Evolutionary conservation across 768 basidiomycete species (phyloP).

Genomic region (Suillus luteus): DNA sequence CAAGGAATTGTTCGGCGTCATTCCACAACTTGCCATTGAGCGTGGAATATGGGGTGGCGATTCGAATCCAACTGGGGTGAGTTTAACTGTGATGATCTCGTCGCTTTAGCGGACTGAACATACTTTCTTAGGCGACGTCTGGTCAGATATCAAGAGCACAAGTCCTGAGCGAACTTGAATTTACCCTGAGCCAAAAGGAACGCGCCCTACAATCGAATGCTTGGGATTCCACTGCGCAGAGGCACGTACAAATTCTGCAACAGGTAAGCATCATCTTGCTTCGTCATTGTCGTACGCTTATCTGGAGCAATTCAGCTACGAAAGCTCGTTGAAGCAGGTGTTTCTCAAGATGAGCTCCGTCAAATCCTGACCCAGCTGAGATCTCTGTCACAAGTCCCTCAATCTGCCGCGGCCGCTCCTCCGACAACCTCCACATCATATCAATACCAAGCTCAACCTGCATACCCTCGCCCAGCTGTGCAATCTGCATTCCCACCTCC

Average conservation of each 20-base stretch:
- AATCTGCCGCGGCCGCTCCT: conserved; percentile 36
- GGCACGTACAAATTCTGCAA: conserved; percentile 75
- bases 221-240: conserved; percentile 65
- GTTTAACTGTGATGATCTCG: conserved; percentile 23
- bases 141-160: conserved; percentile 67
- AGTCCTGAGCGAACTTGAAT: conserved; percentile 82
- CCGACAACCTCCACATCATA: conserved; percentile 26
- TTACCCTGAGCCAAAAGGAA: too few species aligned
- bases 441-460: conserved; percentile 34
- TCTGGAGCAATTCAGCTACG: conserved; percentile 50
- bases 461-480: conserved; percentile 28
- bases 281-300: conserved; percentile 14
- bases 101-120: conserved; percentile 11
- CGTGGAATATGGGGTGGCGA: conserved; percentile 76
- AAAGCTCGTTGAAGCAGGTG: conserved; percentile 73
- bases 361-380: conserved; percentile 77
- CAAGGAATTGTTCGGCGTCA: conserved; percentile 81
- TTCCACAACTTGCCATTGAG: conserved; percentile 83
- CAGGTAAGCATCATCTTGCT: conserved; percentile 61
- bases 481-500: conserved; percentile 25
- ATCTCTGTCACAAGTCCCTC: conserved; percentile 51
- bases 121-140: conserved; percentile 35
- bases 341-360: conserved; percentile 74
- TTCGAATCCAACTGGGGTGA: conserved; percentile 42
- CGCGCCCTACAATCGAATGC: conserved; percentile 61